A percentile compares a stretch with the other conserved stretches of the same genome.
Conservation (phyloP, 2,329 filamentous ascomycete species). For the Pyricularia pennisetigena region DNA sequence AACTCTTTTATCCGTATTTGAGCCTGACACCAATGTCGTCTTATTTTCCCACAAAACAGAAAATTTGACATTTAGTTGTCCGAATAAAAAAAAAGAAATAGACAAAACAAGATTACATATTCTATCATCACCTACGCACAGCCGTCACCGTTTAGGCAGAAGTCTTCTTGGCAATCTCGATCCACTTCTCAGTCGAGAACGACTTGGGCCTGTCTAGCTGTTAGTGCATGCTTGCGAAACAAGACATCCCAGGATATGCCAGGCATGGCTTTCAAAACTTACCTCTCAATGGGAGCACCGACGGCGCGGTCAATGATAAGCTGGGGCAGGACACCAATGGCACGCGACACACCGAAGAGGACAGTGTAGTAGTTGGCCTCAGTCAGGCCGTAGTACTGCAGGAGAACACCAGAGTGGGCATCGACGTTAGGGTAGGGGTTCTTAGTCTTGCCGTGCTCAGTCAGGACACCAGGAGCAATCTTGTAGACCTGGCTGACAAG, state of each 20-base stretch:
- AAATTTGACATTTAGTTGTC: not conserved
- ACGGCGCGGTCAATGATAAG: constrained; percentile 98
- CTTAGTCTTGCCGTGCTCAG: constrained; percentile 99
- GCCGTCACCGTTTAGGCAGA: constrained; percentile 48
- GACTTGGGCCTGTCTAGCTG: constrained; percentile 62
- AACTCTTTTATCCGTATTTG: constrained; percentile 3
- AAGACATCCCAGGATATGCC: not conserved
- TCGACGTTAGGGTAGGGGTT: constrained; percentile 99
- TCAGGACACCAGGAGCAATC: constrained; percentile 95
- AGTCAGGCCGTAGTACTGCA: constrained; percentile 98
- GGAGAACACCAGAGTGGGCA: constrained; percentile 96
- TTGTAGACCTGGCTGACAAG: constrained; percentile 99
- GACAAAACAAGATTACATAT: constrained; percentile 4
- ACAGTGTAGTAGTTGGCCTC: constrained; percentile 99
- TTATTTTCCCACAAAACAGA: not conserved
- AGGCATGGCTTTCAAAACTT: constrained; percentile 10
- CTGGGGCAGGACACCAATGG: constrained; percentile 96
- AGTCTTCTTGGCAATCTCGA: constrained; percentile 77
- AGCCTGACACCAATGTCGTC: constrained; percentile 1
- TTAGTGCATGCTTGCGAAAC: constrained; percentile 7
- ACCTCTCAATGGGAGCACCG: constrained; percentile 90
- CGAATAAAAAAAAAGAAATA: constrained; percentile 7
- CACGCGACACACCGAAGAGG: constrained; percentile 96
- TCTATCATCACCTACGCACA: constrained; percentile 1
- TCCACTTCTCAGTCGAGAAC: constrained; percentile 95